These are phyloP conservation scores for Teratosphaeria viscida DNA, from an alignment of 2,329 filamentous ascomycete species.

Conservation along the genomic window DNA sequence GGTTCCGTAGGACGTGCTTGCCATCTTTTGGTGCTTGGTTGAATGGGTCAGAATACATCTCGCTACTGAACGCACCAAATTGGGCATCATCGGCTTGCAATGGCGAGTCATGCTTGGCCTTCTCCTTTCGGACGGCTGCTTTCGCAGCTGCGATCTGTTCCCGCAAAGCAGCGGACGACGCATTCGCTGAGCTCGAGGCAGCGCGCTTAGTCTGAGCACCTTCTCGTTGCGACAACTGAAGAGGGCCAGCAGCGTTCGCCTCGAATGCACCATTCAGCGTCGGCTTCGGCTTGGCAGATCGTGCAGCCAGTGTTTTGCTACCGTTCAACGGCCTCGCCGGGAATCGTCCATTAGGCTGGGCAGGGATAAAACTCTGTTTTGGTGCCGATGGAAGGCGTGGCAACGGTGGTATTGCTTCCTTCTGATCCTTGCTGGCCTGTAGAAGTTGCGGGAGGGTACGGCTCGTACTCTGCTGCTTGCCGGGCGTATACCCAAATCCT, in stretches of 20 bases:
- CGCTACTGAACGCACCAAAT: constrained; percentile 46
- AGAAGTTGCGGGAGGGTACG: constrained; percentile 14
- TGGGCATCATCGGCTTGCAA: constrained; percentile 13
- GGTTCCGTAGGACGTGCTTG: constrained; percentile 60
- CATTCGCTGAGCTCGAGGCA: constrained; percentile 11
- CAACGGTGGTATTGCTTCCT: background rate
- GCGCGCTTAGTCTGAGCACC: constrained; percentile 6
- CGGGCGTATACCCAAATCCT: constrained; percentile 15
- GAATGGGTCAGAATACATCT: constrained; percentile 56
- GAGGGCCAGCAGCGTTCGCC: constrained; percentile 4
- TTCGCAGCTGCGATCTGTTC: constrained; percentile 92
- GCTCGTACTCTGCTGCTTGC: constrained; percentile 18
- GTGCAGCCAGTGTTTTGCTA: constrained; percentile 27
- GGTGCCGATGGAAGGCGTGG: constrained; percentile 8
- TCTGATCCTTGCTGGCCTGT: constrained; percentile 8
- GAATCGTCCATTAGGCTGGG: background rate
- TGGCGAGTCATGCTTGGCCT: constrained; percentile 15
- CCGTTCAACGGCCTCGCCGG: constrained; percentile 3
- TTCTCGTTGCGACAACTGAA: background rate
- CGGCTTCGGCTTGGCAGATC: constrained; percentile 20
- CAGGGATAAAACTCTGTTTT: constrained; percentile 5
- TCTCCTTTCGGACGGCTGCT: constrained; percentile 47
- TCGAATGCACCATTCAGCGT: constrained; percentile 26
- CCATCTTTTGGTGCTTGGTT: constrained; percentile 52
- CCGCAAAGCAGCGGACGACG: constrained; percentile 69